Evolutionary conservation across 2,329 filamentous ascomycete species (phyloP), one percentile per base, ranked within the genome.

Genomic region (Fusarium sp.): DNA sequence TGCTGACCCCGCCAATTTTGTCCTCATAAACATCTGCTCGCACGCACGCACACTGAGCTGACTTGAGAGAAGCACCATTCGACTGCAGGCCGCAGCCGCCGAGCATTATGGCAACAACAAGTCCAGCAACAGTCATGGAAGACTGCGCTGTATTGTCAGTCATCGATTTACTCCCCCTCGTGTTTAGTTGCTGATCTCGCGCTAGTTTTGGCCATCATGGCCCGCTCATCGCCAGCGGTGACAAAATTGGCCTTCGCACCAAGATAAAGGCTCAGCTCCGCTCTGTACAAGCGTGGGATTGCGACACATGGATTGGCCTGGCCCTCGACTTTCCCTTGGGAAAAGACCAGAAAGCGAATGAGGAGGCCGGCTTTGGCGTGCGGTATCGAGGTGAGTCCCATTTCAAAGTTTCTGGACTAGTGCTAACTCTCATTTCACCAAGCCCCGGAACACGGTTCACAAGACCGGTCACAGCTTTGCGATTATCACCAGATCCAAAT

Each of bases 311-410:
- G 66, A 8, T 59, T 7, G 66, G 57, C 6, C 16, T 70, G 1
- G 1, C 6, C 0, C 50, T 68, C 20, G 22, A 50, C 0, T 39
- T 63, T 10, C 67, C 59, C 4, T 26, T 70, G 22, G 63, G 63
- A 1, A n/a, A 51, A 11, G 20, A 16, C 5, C 67, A 68, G 31
- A 33, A 16, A 3, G 31, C 30, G 22, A 68, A 65, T 2, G 59
- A 68, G 12, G 48, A n/a, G 0, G 28, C 28, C 4, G 58, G 64
- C 2, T 68, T 70, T 48, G 67, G 67, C 9, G 54, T 68, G n/a
- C 35, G 47, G 7, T 53, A 56, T 22, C n/a, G 26, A 26, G 26
- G 67, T 64, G 10, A 68, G 48, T 16, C 18, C 26, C n/a, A 15
- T 14, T n/a, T 12, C 36, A 41, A 26, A 20, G 15, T 16, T 33